Percentiles rank a stretch among this genome's conserved stretches.
Conservation (phyloP, 2,329 filamentous ascomycete genomes). For the Aspergillus alliaceus region DNA sequence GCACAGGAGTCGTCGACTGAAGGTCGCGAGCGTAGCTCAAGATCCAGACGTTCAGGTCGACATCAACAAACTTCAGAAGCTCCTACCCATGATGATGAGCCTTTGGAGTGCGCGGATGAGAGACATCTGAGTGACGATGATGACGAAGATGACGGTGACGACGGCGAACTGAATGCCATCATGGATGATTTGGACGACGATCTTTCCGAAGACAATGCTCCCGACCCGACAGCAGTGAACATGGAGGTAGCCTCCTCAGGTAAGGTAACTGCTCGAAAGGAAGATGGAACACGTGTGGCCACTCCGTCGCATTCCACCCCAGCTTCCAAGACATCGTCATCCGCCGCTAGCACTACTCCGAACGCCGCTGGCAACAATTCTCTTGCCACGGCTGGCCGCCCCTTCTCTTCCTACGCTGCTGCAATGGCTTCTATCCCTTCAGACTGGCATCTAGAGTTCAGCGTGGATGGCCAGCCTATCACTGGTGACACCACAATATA, state of each 20-base stretch:
- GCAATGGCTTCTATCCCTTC: slow-evolving; percentile 78
- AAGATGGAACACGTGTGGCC: slow-evolving; percentile 82
- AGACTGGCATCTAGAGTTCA: slow-evolving; percentile 98
- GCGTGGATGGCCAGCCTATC: slow-evolving; percentile 77
- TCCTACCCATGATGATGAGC: slow-evolving; percentile 65
- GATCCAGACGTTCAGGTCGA: slow-evolving; percentile 63
- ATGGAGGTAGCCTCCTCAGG: slow-evolving; percentile 84
- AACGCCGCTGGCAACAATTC: slow-evolving; percentile 36
- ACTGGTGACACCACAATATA: slow-evolving; percentile 94
- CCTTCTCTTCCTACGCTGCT: slow-evolving; percentile 76
- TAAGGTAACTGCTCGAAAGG: slow-evolving; percentile 85
- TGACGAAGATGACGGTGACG: slow-evolving; percentile 59
- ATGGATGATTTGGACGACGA: slow-evolving; percentile 90
- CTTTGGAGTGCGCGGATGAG: slow-evolving; percentile 91
- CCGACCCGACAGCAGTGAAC: slow-evolving; percentile 84
- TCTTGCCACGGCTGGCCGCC: slow-evolving; percentile 55
- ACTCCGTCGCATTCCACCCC: slow-evolving; percentile 69
- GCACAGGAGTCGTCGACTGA: slow-evolving; percentile 46
- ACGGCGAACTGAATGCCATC: slow-evolving; percentile 73
- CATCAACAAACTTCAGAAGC: slow-evolving; percentile 56
- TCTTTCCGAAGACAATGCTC: slow-evolving; percentile 70
- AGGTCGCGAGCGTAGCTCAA: slow-evolving; percentile 39
- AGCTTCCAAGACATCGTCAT: slow-evolving; percentile 45
- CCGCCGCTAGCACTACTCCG: slow-evolving; percentile 24
- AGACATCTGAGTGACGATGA: slow-evolving; percentile 73